Evolutionary conservation across 331 rosid species (phyloP).

Genomic region (Malus hybrid): DNA sequence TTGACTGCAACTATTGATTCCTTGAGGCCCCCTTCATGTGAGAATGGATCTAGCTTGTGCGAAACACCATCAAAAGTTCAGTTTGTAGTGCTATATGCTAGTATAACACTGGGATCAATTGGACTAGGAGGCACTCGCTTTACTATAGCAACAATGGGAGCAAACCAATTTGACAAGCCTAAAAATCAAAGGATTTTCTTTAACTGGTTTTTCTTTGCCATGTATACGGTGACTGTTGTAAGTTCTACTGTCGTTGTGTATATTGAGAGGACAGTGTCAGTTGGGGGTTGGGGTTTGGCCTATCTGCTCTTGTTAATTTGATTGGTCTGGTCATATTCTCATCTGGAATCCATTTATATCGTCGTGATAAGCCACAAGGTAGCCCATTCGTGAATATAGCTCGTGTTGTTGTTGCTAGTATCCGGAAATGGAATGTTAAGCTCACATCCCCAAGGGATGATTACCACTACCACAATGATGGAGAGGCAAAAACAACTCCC

Average conservation of each 20-base stretch:
- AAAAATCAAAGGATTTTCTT: conserved; percentile 39
- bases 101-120: conserved; percentile 16
- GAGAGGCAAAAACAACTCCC: neutral
- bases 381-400: conserved; percentile 37
- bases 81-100: conserved; percentile 22
- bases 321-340: conserved; percentile 26
- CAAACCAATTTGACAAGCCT: conserved; percentile 37
- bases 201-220: conserved; percentile 47
- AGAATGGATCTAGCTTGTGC: conserved; percentile 25
- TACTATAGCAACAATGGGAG: conserved; percentile 48
- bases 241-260: conserved; percentile 32
- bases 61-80: conserved; percentile 32
- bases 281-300: conserved; percentile 43
- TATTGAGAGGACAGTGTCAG: conserved; percentile 42
- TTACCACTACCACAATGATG: conserved; percentile 25
- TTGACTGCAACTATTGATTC: conserved; percentile 33
- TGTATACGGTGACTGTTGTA: conserved; percentile 4
- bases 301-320: conserved; percentile 13
- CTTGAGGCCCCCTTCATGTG: conserved; percentile 40
- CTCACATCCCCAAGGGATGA: conserved; percentile 20
- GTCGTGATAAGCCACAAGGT: conserved; percentile 23
- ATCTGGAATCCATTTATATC: conserved; percentile 38
- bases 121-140: conserved; percentile 57
- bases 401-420: conserved; percentile 44
- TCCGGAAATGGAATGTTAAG: conserved; percentile 31